phyloP scores from a whole-genome alignment of 345 rosid genomes.

The Camelina laxa region DNA sequence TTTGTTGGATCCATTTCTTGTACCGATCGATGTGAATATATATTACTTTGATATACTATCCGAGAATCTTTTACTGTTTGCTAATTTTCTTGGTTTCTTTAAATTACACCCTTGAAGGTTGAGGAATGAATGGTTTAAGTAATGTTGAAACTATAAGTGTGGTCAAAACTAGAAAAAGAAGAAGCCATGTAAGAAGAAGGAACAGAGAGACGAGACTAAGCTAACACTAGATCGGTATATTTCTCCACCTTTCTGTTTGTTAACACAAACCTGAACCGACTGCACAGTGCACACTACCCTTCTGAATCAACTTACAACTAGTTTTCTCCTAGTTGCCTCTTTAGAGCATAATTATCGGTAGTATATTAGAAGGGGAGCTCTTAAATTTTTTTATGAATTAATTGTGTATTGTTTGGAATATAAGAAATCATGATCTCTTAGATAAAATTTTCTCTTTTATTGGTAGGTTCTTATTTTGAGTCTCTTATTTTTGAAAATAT shows the following conservation, averaged over 20 bases:
- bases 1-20: background rate
- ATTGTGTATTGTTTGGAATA: no score
- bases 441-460: no score
- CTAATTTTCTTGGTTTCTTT: background rate
- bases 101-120: background rate
- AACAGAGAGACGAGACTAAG: background rate
- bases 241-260: background rate
- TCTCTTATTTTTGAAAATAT: no score
- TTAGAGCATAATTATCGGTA: no score
- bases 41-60: conserved; percentile 3
- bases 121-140: background rate
- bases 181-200: background rate
- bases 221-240: background rate
- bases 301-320: background rate
- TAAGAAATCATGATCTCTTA: no score
- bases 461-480: no score
- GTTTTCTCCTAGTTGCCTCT: background rate
- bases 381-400: no score
- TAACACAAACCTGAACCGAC: background rate
- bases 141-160: background rate
- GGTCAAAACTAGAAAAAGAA: background rate
- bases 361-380: no score
- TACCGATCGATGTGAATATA: conserved; percentile 5
- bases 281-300: background rate
- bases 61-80: background rate